phyloP scores from a whole-genome alignment of 2,329 filamentous ascomycete genomes.

The Diplocarpon mali region DNA sequence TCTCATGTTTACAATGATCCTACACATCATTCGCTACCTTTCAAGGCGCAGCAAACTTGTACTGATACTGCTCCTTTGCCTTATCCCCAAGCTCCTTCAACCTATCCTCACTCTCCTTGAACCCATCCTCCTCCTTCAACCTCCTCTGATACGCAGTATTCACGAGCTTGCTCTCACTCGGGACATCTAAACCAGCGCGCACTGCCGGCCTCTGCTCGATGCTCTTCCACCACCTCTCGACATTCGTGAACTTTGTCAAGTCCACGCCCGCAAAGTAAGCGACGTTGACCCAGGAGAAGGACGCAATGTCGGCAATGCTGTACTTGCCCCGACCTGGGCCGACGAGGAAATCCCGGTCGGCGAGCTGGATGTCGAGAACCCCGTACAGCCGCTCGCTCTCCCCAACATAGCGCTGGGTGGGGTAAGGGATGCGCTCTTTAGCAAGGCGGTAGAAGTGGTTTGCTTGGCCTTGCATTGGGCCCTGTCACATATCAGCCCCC shows the following conservation, averaged over 20 bases:
- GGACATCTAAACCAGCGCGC: conserved; percentile 52
- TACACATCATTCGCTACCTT: not conserved
- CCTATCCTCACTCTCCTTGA: conserved; percentile 33
- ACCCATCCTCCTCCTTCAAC: conserved; percentile 36
- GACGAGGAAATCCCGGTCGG: conserved; percentile 38
- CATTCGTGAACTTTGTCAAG: conserved; percentile 50
- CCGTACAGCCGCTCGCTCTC: conserved; percentile 66
- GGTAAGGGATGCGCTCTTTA: conserved; percentile 59
- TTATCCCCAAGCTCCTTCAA: conserved; percentile 16
- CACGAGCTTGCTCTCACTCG: conserved; percentile 32
- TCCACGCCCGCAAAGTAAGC: conserved; percentile 51
- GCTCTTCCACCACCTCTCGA: conserved; percentile 56
- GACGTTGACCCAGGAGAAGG: conserved; percentile 56
- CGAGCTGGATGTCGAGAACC: conserved; percentile 56
- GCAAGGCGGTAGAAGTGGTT: conserved; percentile 62
- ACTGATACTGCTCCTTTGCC: conserved; percentile 23
- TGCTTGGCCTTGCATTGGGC: conserved; percentile 63
- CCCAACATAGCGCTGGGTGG: conserved; percentile 61
- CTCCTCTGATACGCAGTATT: conserved; percentile 33
- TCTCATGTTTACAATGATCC: no score
- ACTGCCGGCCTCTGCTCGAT: conserved; percentile 48
- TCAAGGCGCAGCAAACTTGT: conserved; percentile 24
- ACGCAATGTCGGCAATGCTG: conserved; percentile 61
- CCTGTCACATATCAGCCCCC: conserved; percentile 32
- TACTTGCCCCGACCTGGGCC: conserved; percentile 44